Percentiles rank a stretch among this genome's conserved stretches.
phyloP scores from a whole-genome alignment of 768 basidiomycete genomes.

The Russula earlei region DNA sequence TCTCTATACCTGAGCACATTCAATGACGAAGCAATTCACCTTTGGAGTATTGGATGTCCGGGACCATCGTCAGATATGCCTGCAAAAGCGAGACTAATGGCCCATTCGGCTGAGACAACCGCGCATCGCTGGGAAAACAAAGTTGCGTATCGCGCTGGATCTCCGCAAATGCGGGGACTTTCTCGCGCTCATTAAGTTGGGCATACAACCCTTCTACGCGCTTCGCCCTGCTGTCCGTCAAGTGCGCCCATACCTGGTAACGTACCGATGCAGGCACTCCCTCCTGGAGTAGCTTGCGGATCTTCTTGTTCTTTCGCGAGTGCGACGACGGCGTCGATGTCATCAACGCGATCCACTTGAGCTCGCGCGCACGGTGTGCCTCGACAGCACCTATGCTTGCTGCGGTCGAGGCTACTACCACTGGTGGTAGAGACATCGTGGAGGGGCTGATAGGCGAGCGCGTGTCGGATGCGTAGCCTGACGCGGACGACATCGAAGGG shows the following conservation, averaged over 20 bases:
- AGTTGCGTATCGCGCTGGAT: constrained; percentile 51
- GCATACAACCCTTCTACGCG: constrained; percentile 60
- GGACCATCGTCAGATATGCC: constrained; percentile 79
- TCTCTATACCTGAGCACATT: neutral
- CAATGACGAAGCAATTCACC: constrained; percentile 33
- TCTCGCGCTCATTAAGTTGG: constrained; percentile 48
- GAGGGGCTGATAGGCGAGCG: constrained; percentile 17
- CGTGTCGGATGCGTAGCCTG: constrained; percentile 19
- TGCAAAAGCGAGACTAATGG: constrained; percentile 47
- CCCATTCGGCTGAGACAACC: constrained; percentile 47
- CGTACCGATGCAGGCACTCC: constrained; percentile 74
- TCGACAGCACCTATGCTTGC: constrained; percentile 23
- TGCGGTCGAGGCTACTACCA: neutral
- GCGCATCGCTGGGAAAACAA: constrained; percentile 44
- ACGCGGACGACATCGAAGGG: constrained; percentile 25
- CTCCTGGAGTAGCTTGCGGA: constrained; percentile 63
- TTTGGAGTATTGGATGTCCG: constrained; percentile 59
- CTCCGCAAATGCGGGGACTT: constrained; percentile 33
- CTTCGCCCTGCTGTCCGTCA: constrained; percentile 68
- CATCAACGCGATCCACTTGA: constrained; percentile 65
- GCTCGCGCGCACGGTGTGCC: constrained; percentile 68
- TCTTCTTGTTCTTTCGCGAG: constrained; percentile 71
- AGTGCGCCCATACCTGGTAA: constrained; percentile 75
- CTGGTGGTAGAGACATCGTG: neutral
- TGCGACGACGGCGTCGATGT: constrained; percentile 47